Base-by-base conservation (phyloP, 371 early-diverging fungal species). In the Ordospora colligata region DNA sequence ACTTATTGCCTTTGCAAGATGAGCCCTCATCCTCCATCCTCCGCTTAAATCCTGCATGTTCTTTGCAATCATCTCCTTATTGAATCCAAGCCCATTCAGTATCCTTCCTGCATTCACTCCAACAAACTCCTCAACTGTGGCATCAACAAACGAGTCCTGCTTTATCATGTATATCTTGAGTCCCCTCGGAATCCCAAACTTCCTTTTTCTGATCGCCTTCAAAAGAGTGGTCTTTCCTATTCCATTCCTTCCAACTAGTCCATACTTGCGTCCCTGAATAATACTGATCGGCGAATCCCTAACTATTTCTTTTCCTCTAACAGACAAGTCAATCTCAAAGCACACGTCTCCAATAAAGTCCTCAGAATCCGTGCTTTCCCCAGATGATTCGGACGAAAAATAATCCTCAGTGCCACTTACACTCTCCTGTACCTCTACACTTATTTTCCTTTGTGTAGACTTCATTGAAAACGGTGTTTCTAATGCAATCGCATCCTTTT, bases 21-120 rank as follows among this genome's bases (percentile, higher is more conserved):
- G 91, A 42, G 94, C 87, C 78, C 95, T 89, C 95, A 95, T 95
- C 77, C 94, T 89, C 97, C 97, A 97, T 80, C 97, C 97, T 84
- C 97, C 96, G 66, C 92, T 91, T 84, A 97, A 93, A 65, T 91
- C 89, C 67, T 83, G 88, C 42, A 94, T 93, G 10, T 93, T 90
- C 52, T 89, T 87, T 65, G 85, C 85, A 71, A 91, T 90, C 82
- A 90, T 88, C 17, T 87, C 87, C 21, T 89, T 79, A 44, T 87
- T 82, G 81, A 97, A 97, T 37, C 96, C 97, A 58, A 97, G 89
- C 87, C 95, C 95, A 49, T 87, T 87, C 52, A 97, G 87, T 81
- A 95, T 94, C 45, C 90, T 87, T 17, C 91, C 89, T 0, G 94
- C 94, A 67, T 94, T 90, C 47, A 90, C 86, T 83, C 92, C 95